These are phyloP conservation scores for Vickermania ingenoplastis DNA, from an alignment of 208 protist genomes.

Conservation along the genomic window DNA sequence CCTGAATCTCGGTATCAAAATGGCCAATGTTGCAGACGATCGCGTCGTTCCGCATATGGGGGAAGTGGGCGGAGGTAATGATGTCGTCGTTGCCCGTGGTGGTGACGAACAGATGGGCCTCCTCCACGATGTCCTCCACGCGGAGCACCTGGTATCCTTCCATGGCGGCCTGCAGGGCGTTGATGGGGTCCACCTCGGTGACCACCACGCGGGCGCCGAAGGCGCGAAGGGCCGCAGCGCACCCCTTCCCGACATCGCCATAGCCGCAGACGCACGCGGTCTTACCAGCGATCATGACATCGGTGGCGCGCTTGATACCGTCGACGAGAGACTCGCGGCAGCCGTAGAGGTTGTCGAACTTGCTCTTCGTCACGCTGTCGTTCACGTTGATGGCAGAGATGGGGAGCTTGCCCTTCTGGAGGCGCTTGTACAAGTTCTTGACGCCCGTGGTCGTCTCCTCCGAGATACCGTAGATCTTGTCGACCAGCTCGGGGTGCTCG, in stretches of 20 bases:
- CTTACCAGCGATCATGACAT: constrained; percentile 99
- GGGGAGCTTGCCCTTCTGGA: constrained; percentile 89
- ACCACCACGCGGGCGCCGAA: constrained; percentile 96
- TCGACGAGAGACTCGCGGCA: constrained; percentile 99
- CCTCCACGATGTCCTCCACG: constrained; percentile 90
- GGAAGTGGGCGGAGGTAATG: constrained; percentile 95
- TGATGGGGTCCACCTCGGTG: constrained; percentile 99
- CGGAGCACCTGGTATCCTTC: constrained; percentile 95
- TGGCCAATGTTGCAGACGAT: constrained; percentile 99
- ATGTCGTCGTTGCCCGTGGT: constrained; percentile 98
- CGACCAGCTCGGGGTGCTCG: constrained; percentile 87
- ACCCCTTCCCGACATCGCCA: constrained; percentile 99
- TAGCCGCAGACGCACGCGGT: constrained; percentile 96
- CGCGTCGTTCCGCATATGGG: constrained; percentile 97
- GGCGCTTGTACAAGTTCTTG: constrained; percentile 97
- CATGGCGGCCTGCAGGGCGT: constrained; percentile 99
- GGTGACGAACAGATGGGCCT: constrained; percentile 97
- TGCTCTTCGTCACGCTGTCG: constrained; percentile 99
- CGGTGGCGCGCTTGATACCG: constrained; percentile 99
- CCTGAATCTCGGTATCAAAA: constrained; percentile 99
- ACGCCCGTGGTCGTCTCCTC: constrained; percentile 99
- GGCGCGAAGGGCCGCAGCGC: constrained; percentile 91
- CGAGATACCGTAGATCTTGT: constrained; percentile 94
- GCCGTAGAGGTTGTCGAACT: constrained; percentile 99
- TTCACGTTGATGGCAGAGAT: constrained; percentile 99